Evolutionary conservation across 2,329 filamentous ascomycete genomes (phyloP), one percentile per base, ranked within the genome.

Genomic region (Aspergillus sp.): DNA sequence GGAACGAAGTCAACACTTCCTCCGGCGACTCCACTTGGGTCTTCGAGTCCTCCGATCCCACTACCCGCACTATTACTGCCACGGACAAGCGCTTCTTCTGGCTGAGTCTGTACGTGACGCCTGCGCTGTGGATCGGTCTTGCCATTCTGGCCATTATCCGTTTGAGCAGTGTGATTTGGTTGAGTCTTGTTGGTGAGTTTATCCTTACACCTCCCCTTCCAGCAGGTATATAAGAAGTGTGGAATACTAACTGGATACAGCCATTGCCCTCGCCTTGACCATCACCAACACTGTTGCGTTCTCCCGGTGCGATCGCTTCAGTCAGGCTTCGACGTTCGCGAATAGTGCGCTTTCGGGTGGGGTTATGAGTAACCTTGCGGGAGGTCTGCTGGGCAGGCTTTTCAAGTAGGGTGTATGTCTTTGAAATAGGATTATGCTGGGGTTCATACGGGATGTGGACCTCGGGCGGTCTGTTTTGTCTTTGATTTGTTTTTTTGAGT

Each of bases 291-390:
- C 81, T 1, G 70, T 82, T 41, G 81, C 81, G 5, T 83, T 83
- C 68, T 83, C 81, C 8, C 74, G 81, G 17, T 83, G 81, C 61
- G 81, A 83, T 64, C 78, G 78, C 55, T 83, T 83, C 66, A 81
- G 81, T 62, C 81, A 88, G 67, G 86, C 86, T 10, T 85, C 83
- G 39, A 84, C 78, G 53, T 82, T 84, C 63, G 84, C 85, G 6
- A 84, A 81, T 48, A 80, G 79, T 42, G 84, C 84, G 5, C 75
- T 87, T 56, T 78, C 80, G 7, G 83, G 84, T 48, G 80, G 82
- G 3, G 75, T 86, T 58, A 82, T 83, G 58, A 80, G 81, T 66
- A 85, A 81, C 66, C 66, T 86, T 63, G 83, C 83, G 8, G 79
- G 82, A 41, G 82, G 82, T 25, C 75, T 86, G 76, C 75, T 86